Conservation (phyloP, 495 filamentous ascomycete species). For the Penicillium longicatenatum region DNA sequence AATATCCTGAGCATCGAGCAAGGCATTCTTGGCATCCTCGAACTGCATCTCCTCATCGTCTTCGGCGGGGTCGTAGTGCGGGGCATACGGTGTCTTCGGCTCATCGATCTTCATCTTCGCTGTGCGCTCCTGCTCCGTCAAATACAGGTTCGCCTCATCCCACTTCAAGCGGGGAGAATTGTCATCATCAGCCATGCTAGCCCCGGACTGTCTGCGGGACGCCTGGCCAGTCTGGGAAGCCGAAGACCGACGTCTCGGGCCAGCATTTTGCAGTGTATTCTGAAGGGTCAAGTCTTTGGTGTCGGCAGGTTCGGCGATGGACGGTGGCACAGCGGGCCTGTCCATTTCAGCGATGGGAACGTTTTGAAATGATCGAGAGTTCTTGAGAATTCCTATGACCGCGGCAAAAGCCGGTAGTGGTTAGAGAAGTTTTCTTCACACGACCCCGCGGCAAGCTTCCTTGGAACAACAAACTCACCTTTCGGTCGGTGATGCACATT, state of each 20-base stretch:
- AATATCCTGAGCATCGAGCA: slow-evolving; percentile 58
- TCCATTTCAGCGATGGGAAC: not conserved
- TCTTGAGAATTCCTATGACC: slow-evolving; percentile 87
- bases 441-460: not conserved
- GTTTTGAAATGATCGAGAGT: slow-evolving; percentile 34
- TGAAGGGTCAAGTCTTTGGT: slow-evolving; percentile 86
- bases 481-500: slow-evolving; percentile 66
- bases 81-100: slow-evolving; percentile 95
- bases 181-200: slow-evolving; percentile 52
- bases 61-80: slow-evolving; percentile 84
- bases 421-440: not conserved
- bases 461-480: slow-evolving; percentile 51
- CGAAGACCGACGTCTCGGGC: slow-evolving; percentile 81
- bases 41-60: slow-evolving; percentile 73
- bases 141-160: slow-evolving; percentile 96
- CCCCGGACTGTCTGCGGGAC: slow-evolving; percentile 69
- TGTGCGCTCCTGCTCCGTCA: slow-evolving; percentile 92
- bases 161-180: slow-evolving; percentile 78
- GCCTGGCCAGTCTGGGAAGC: slow-evolving; percentile 60
- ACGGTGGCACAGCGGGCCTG: slow-evolving; percentile 24
- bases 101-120: slow-evolving; percentile 98
- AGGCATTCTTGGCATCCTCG: slow-evolving; percentile 38
- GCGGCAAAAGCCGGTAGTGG: not conserved
- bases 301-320: slow-evolving; percentile 34
- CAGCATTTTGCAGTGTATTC: slow-evolving; percentile 94